Evolutionary conservation across 257 asterid genomes (phyloP), one percentile per base, ranked within the genome.

Genomic region (Apocynum venetum): DNA sequence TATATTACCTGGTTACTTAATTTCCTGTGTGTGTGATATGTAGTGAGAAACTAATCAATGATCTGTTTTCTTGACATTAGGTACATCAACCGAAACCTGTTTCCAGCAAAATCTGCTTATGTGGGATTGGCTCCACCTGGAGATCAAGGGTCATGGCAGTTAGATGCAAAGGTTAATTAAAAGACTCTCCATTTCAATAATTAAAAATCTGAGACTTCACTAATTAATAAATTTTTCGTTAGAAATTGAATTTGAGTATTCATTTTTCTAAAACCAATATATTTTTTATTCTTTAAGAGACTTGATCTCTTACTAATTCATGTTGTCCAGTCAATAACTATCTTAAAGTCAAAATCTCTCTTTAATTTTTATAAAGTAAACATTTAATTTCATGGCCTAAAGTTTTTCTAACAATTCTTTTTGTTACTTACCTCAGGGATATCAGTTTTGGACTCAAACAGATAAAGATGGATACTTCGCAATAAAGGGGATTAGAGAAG

Each of bases 401-500:
- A 17, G 14, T 8, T 67, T 15, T 41, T 19, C 11, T 67, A 1
- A 66, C 71, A 1, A 41, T 15, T 35, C 20, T 8, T 35, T 80
- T 56, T 43, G 6, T 52, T 72, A 1, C 17, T 14, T 46, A 48
- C 17, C 47, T 69, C 77, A 78, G 81, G 81, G 81, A 52, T 78
- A 78, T 71, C 81, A 78, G 20, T 78, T 78, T 35, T 78, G 81
- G 81, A 71, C 66, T 57, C 31, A 41, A 43, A 67, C 72, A 6
- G 52, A 67, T 41, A 1, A 67, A 7, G 19, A 43, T 6, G 98
- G 98, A 49, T 74, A 63, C 74, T 93, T 91, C 72, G 25, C 49
- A 68, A 82, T 93, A 57, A 74, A 79, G 10, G 71, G 85, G 70
- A 81, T 93, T 67, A 85, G 89, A 44, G 76, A 88, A 53, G 97